phyloP scores from a whole-genome alignment of 2,329 filamentous ascomycete species.

The Pseudocercospora macadamiae region DNA sequence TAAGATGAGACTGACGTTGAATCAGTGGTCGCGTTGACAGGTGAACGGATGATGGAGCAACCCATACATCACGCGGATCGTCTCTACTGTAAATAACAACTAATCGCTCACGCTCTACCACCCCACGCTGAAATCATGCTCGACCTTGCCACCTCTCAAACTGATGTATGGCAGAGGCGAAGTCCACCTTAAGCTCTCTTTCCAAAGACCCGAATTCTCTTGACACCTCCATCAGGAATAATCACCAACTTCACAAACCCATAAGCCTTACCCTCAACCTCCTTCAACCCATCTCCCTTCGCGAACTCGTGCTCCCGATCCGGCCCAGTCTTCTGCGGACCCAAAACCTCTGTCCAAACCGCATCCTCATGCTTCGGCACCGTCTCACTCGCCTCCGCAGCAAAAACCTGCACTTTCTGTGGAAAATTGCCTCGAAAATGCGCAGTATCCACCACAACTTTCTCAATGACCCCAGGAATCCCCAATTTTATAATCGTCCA shows the following conservation, averaged over 20 bases:
- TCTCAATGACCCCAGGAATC: constrained; percentile 64
- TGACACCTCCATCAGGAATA: constrained; percentile 90
- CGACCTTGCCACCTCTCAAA: no score
- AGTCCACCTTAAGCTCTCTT: constrained; percentile 40
- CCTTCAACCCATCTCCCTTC: constrained; percentile 39
- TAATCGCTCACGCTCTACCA: no score
- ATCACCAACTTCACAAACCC: constrained; percentile 90
- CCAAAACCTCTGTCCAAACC: constrained; percentile 67
- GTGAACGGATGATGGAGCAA: no score
- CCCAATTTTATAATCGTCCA: constrained; percentile 80
- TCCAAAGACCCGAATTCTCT: constrained; percentile 78
- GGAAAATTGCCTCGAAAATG: constrained; percentile 85
- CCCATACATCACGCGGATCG: no score
- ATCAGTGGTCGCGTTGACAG: no score
- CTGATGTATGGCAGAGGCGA: no score
- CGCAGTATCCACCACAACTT: constrained; percentile 75
- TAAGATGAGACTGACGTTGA: no score
- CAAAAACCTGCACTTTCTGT: constrained; percentile 69
- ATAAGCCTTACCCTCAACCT: constrained; percentile 62
- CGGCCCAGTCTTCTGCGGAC: constrained; percentile 69
- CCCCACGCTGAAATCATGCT: no score
- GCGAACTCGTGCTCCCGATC: constrained; percentile 72
- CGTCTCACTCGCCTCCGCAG: constrained; percentile 61
- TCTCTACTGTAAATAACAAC: no score
- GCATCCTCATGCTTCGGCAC: constrained; percentile 58